Percentiles rank a stretch among this genome's conserved stretches.
Conservation (phyloP, 768 basidiomycete species). For the Auriscalpium vulgare region DNA sequence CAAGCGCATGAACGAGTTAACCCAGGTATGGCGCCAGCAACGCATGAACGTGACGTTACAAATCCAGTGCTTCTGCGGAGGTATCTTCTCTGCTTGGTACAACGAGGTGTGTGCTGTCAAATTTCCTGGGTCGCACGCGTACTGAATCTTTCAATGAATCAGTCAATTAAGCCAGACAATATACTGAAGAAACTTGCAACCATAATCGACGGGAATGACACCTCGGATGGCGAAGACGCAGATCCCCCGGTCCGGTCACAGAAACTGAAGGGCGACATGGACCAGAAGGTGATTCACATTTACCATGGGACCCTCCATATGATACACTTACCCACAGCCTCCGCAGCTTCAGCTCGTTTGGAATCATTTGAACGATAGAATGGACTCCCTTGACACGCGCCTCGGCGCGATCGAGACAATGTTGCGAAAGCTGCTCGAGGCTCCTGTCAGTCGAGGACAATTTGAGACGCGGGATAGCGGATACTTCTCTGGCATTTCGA, state of each 20-base stretch:
- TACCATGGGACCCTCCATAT: neutral
- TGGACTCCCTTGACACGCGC: neutral
- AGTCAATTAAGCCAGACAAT: neutral
- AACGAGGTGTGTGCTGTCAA: neutral
- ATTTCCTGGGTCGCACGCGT: neutral
- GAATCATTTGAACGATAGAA: neutral
- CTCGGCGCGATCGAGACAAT: neutral
- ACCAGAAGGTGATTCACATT: neutral
- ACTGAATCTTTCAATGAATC: neutral
- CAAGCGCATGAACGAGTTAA: neutral
- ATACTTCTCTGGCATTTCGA: too few relatives aligned
- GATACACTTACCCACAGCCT: neutral
- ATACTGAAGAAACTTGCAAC: neutral
- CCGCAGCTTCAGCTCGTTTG: neutral
- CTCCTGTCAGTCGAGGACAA: too few relatives aligned
- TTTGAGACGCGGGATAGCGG: too few relatives aligned
- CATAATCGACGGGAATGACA: neutral
- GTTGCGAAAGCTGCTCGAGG: too few relatives aligned
- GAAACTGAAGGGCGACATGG: neutral
- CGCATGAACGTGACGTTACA: neutral
- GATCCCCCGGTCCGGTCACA: neutral
- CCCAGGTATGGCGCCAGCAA: neutral
- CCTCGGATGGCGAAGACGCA: neutral
- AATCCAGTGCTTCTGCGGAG: neutral
- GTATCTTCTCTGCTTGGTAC: neutral